Conservation (phyloP, 129 eudicot genomes). For the Flaveria linearis region DNA sequence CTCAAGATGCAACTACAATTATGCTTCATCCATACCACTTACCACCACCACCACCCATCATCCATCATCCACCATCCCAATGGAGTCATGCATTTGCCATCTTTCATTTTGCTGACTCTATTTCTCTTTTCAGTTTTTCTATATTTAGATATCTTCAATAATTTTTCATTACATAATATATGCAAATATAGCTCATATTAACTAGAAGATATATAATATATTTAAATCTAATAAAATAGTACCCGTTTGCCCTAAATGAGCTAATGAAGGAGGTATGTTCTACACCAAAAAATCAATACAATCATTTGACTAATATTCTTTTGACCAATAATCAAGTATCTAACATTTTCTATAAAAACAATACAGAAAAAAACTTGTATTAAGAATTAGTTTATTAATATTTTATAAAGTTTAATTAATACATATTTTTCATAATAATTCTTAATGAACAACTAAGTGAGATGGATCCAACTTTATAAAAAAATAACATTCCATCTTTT, state of each 20-base stretch:
- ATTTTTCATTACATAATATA: not conserved
- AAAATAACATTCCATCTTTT: conserved; percentile 35
- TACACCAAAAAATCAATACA: not conserved
- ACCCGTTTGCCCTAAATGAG: conserved; percentile 2
- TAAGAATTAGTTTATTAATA: not conserved
- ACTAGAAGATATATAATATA: not conserved
- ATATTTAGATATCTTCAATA: conserved; percentile 20
- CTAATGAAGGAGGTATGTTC: not conserved
- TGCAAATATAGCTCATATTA: not conserved
- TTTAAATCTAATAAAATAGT: not conserved
- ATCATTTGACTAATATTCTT: not conserved
- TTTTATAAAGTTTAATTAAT: not conserved
- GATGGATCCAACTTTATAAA: not conserved
- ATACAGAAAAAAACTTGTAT: not conserved
- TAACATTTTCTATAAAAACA: not conserved
- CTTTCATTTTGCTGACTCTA: conserved; percentile 11
- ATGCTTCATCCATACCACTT: conserved; percentile 24
- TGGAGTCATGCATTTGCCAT: conserved; percentile 17
- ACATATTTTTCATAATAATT: not conserved
- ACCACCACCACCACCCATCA: conserved; percentile 7
- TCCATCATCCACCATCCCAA: conserved; percentile 25
- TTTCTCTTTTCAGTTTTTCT: conserved; percentile 21
- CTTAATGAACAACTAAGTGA: not conserved
- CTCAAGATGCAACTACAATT: conserved; percentile 1
- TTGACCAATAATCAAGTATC: not conserved